Evolutionary conservation across 495 filamentous ascomycete genomes (phyloP).

Genomic region (Aspergillus sclerotioniger): DNA sequence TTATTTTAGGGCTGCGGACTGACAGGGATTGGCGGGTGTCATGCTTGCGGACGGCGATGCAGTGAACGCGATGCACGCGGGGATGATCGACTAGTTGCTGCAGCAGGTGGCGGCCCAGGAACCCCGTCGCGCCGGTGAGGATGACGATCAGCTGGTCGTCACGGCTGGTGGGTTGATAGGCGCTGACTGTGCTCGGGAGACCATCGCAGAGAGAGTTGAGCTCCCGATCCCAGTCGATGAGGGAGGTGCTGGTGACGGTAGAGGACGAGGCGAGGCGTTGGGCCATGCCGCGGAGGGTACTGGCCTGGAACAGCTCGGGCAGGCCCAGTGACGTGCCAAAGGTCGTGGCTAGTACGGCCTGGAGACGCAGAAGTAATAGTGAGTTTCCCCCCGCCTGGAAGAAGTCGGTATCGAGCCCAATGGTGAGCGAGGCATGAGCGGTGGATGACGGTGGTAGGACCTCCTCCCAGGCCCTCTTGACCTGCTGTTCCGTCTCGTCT

Average conservation of each 20-base stretch:
- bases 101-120: conserved; percentile 2
- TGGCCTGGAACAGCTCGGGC: not conserved
- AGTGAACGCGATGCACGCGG: not conserved
- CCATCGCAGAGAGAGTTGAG: not conserved
- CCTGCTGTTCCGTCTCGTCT: not conserved
- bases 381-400: conserved; percentile 31
- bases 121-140: conserved; percentile 7
- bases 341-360: conserved; percentile 13
- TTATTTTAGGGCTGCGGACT: not conserved
- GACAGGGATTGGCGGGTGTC: not conserved
- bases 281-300: conserved; percentile 3
- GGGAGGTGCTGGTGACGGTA: not conserved
- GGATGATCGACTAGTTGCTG: not conserved
- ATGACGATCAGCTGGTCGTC: not conserved
- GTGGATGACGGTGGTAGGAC: not conserved
- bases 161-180: not conserved
- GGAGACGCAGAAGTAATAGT: conserved; percentile 25
- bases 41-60: not conserved
- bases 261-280: not conserved
- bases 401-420: conserved; percentile 27
- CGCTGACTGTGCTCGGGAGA: not conserved
- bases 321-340: conserved; percentile 8
- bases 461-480: conserved; percentile 1
- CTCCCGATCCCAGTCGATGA: conserved; percentile 6
- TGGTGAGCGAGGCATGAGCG: not conserved